These are phyloP conservation scores for Avena atlantica DNA, from an alignment of 176 grass and related monocot species.

Conservation along the genomic window DNA sequence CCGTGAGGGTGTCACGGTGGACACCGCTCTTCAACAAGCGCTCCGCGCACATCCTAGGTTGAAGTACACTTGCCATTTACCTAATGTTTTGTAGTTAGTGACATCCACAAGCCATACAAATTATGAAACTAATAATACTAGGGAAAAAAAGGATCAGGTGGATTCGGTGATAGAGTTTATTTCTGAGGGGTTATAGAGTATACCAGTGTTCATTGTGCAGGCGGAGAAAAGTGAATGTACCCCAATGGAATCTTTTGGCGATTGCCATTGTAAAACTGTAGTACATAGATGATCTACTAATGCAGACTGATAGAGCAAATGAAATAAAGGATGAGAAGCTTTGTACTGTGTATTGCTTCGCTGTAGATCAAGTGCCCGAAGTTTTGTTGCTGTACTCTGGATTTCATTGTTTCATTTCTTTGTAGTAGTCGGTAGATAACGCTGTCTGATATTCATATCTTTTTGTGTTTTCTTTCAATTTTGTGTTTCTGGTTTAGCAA, in stretches of 20 bases:
- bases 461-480: background rate
- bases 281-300: constrained; percentile 29
- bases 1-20: constrained; percentile 74
- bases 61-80: constrained; percentile 87
- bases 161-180: constrained; percentile 59
- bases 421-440: background rate
- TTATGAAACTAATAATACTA: constrained; percentile 50
- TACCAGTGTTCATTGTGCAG: constrained; percentile 53
- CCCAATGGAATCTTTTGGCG: constrained; percentile 47
- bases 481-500: background rate
- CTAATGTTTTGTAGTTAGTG: constrained; percentile 60
- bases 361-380: background rate
- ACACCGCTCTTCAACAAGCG: constrained; percentile 72
- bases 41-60: constrained; percentile 69
- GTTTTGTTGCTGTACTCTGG: background rate
- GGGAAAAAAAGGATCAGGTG: constrained; percentile 31
- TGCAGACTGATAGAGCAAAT: constrained; percentile 20
- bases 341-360: constrained; percentile 3
- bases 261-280: constrained; percentile 40
- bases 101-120: constrained; percentile 45
- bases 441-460: background rate
- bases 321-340: constrained; percentile 39
- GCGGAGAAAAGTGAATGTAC: constrained; percentile 29
- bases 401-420: background rate
- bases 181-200: constrained; percentile 53